Base-by-base conservation (phyloP, 2,329 filamentous ascomycete species). In the Chaetomiaceae sp. region DNA sequence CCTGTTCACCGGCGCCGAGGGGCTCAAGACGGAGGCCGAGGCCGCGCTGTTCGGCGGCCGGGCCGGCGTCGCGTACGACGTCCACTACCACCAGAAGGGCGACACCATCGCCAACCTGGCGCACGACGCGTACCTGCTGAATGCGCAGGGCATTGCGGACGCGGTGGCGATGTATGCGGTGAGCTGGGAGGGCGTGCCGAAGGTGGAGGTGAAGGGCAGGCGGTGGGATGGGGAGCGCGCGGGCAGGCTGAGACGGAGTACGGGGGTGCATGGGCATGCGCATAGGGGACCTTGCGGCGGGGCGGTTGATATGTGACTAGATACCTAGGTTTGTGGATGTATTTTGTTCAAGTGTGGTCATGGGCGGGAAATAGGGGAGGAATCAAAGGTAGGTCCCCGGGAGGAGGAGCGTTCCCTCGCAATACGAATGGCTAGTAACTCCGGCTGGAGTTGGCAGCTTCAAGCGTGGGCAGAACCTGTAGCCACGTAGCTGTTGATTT, bases 21-120 rank as follows among this genome's bases (percentile, higher is more conserved):
- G 72, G 58, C 57, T 64, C 52, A 78, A 75, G 63, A 71, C 66
- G 0, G 67, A 68, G 24, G 72, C 74, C 33, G 76, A 86, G 59
- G 75, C 69, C 0, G 68, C 65, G 29, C 63, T 78, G 57, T 86
- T 84, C 52, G 82, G 83, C 10, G 83, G 83, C 17, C 64, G 73
- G 54, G 79, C 74, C 9, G 81, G 71, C 49, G 63, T 69, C 20
- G 62, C 69, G 40, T 69, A 69, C 55, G 66, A 75, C 49, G 54
- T 66, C 56, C 68, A 71, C 66, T 71, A 73, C 62, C 68, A 76
- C 61, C 55, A 67, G 48, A 52, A 60, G 1, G 69, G 70, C 34
- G 73, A 76, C 49, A 65, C 65, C 29, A 61, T 57, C 26, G 39
- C 52, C 42, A 58, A 58, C 49, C 47, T 57, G n/a, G 65, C 66